Evolutionary conservation across 176 grass and related monocot genomes (phyloP), one percentile per base, ranked within the genome.

Genomic region (Alloteropsis semialata): DNA sequence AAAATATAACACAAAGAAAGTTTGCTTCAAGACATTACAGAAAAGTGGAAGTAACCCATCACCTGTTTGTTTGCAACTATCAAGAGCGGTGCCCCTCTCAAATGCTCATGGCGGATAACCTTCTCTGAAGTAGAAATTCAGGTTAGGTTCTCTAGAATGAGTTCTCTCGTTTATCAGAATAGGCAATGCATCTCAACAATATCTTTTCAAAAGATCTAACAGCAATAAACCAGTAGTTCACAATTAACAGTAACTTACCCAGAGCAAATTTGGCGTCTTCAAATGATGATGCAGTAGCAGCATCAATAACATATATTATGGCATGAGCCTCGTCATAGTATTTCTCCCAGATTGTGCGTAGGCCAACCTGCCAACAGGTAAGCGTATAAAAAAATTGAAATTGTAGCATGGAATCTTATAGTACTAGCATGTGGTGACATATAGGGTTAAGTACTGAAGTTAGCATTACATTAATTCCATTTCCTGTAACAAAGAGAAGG

Each of bases 291-390:
- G 82, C 65, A 77, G 88, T 64, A 3, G 90, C 84, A 60, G 92
- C 92, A 74, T 98, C 95, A 63, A 98, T 89, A 57, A 98, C 88
- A 90, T 91, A 98, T 57, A 98, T 82, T 95, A 98, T 82, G 43
- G 92, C 95, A 93, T 98, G 88, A 16, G 95, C 88, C 79, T 98
- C 95, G 49, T 93, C 92, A 75, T 91, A 98, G 87, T 98, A 98
- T 80, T 98, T 98, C 80, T 98, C 95, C 95, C 95, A 98, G 65
- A 98, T 98, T 70, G 95, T 98, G 36, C 95, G 92, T 59, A 98
- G 77, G 36, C 95, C 90, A 76, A 81, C 79, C 95, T 98, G 79
- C 33, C 48, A 70, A 85, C 33, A 81, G 24, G 7, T 42, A 75
- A 59, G 6, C 25, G 50, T 80, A 69, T 88, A 29, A 74, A 41